Conservation (phyloP, 192 early-diverging fungal species). For the Podila epigama region DNA sequence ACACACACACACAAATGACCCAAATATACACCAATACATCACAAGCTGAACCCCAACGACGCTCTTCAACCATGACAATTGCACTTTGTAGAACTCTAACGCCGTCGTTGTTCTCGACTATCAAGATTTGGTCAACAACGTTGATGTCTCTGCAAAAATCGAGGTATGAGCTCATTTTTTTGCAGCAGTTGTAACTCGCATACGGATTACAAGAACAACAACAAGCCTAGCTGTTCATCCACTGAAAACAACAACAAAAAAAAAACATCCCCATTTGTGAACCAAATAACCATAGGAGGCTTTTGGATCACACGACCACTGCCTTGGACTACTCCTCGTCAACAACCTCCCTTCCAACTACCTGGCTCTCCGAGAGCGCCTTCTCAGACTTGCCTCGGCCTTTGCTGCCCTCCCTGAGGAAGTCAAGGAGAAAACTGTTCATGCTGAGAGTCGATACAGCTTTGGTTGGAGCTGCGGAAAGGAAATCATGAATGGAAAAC, state of each 20-base stretch:
- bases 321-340: constrained; percentile 65
- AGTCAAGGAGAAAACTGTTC: constrained; percentile 53
- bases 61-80: too few species aligned
- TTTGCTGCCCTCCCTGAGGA: constrained; percentile 63
- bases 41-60: too few species aligned
- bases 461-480: constrained; percentile 79
- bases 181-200: too few species aligned
- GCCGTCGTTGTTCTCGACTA: constrained; percentile 57
- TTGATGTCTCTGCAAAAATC: constrained; percentile 53
- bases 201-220: too few species aligned
- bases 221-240: too few species aligned
- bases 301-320: constrained; percentile 60
- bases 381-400: constrained; percentile 58
- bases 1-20: too few species aligned
- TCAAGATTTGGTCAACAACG: constrained; percentile 49
- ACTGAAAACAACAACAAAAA: too few species aligned
- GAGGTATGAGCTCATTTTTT: too few species aligned
- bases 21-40: too few species aligned
- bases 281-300: constrained; percentile 48
- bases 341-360: constrained; percentile 60
- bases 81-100: constrained; percentile 14
- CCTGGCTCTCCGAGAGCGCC: constrained; percentile 49
- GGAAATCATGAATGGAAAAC: constrained; percentile 71
- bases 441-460: constrained; percentile 61
- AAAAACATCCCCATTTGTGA: too few species aligned